These are phyloP conservation scores for Pyrenula massariospora DNA, from an alignment of 495 filamentous ascomycete genomes.

Conservation along the genomic window DNA sequence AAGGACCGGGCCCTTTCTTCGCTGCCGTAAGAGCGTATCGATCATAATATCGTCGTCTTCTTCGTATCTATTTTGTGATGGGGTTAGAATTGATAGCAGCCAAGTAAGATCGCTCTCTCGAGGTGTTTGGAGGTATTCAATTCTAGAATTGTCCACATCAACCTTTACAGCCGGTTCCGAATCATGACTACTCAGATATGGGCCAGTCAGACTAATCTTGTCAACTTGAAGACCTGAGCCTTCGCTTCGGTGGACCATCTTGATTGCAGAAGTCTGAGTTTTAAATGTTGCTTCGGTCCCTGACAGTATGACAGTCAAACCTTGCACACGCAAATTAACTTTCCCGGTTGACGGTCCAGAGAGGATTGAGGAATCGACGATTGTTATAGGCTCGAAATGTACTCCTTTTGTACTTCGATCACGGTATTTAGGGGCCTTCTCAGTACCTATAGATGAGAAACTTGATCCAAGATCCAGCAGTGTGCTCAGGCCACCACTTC, in stretches of 20 bases:
- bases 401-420: slow-evolving; percentile 46
- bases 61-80: slow-evolving; percentile 85
- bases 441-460: slow-evolving; percentile 8
- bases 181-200: slow-evolving; percentile 36
- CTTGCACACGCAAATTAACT: slow-evolving; percentile 64
- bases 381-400: slow-evolving; percentile 45
- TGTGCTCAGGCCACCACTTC: slow-evolving; percentile 86
- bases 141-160: slow-evolving; percentile 48
- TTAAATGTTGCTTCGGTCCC: slow-evolving; percentile 67
- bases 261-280: slow-evolving; percentile 66
- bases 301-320: slow-evolving; percentile 56
- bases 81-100: slow-evolving; percentile 75
- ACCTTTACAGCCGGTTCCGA: slow-evolving; percentile 39
- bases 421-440: slow-evolving; percentile 9
- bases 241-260: slow-evolving; percentile 60
- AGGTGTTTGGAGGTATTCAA: slow-evolving; percentile 65
- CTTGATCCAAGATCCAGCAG: slow-evolving; percentile 63
- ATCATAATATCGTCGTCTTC: slow-evolving; percentile 89
- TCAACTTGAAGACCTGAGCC: slow-evolving; percentile 61
- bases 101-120: slow-evolving; percentile 70
- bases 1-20: slow-evolving; percentile 78
- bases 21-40: slow-evolving; percentile 81
- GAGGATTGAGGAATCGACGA: slow-evolving; percentile 3
- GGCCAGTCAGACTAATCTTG: slow-evolving; percentile 61
- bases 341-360: slow-evolving; percentile 38